A percentile compares a stretch with the other conserved stretches of the same genome.
Evolutionary conservation across 2,329 filamentous ascomycete species (phyloP).

Genomic region (Trichoderma atrobrunneum): DNA sequence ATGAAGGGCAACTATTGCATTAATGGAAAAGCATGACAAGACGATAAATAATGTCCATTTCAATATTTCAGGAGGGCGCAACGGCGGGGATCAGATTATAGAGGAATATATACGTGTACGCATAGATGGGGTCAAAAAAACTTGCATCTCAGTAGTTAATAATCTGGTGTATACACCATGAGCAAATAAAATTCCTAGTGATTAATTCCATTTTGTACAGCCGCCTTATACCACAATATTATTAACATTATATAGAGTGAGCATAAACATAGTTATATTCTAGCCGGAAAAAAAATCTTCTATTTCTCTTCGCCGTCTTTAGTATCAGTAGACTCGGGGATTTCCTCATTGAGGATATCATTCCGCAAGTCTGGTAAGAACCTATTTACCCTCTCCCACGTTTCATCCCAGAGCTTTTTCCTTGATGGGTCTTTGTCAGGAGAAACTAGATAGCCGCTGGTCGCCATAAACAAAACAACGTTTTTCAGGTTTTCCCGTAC

Average conservation of each 20-base stretch:
- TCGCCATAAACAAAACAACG: conserved; percentile 91
- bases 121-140: background rate
- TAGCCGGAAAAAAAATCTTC: background rate
- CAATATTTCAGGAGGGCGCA: background rate
- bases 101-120: background rate
- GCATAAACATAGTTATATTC: background rate
- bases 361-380: conserved; percentile 60
- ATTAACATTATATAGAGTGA: background rate
- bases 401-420: conserved; percentile 59
- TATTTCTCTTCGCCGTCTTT: background rate
- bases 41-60: background rate
- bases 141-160: background rate
- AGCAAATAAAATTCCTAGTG: background rate
- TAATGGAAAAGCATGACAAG: background rate
- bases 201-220: background rate
- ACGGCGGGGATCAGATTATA: background rate
- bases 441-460: conserved; percentile 76
- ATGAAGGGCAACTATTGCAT: background rate
- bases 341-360: conserved; percentile 34
- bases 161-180: background rate
- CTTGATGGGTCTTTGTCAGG: conserved; percentile 57
- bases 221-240: background rate
- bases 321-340: background rate
- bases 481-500: conserved; percentile 96
- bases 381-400: conserved; percentile 63